phyloP scores from a whole-genome alignment of 352 stramenopile species.

The Aphanomyces stellatus region DNA sequence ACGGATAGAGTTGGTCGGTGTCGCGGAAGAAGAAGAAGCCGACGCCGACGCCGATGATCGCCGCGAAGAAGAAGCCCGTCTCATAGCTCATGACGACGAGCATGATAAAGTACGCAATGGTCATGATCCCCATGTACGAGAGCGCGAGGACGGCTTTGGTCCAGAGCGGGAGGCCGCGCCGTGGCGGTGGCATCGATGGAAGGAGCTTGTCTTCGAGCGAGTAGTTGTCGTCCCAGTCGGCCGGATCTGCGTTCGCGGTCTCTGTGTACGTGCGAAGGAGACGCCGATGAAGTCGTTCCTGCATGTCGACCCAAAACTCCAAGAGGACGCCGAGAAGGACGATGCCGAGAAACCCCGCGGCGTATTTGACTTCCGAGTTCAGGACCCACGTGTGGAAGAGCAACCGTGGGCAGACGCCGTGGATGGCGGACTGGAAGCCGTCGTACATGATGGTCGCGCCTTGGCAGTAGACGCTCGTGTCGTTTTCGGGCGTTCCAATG shows the following conservation, averaged over 20 bases:
- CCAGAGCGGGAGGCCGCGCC: constrained; percentile 36
- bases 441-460: constrained; percentile 51
- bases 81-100: constrained; percentile 82
- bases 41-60: constrained; percentile 55
- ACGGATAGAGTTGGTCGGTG: constrained; percentile 48
- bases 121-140: constrained; percentile 73
- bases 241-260: neutral
- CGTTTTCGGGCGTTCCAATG: neutral
- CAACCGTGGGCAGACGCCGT: constrained; percentile 48
- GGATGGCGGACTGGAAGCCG: constrained; percentile 61
- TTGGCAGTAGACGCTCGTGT: constrained; percentile 8
- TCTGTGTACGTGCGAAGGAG: constrained; percentile 23
- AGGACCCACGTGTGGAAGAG: constrained; percentile 74
- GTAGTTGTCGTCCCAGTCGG: neutral
- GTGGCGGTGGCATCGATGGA: neutral
- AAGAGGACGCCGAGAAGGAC: constrained; percentile 52
- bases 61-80: constrained; percentile 62
- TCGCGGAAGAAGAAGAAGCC: constrained; percentile 78
- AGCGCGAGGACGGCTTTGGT: constrained; percentile 49
- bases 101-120: constrained; percentile 75
- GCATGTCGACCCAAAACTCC: constrained; percentile 48
- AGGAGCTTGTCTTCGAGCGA: constrained; percentile 9
- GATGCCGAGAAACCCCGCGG: constrained; percentile 53
- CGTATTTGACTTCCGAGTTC: constrained; percentile 57
- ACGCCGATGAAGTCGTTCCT: constrained; percentile 32